phyloP scores from a whole-genome alignment of 2,329 filamentous ascomycete genomes.

The Scopulariopsis brevicaulis region DNA sequence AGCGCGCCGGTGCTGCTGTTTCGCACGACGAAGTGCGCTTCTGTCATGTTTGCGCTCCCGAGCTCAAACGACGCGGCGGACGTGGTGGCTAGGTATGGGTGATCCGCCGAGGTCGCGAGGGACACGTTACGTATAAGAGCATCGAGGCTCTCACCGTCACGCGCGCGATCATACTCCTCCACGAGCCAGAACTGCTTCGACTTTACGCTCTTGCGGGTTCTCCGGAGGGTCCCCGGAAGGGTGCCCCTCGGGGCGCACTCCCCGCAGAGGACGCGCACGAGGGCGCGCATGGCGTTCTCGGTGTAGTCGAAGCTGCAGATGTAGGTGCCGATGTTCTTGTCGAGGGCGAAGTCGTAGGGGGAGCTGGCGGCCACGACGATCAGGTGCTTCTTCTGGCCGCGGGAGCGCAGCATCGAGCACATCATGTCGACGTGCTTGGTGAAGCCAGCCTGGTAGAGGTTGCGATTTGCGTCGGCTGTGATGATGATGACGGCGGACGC shows the following conservation, averaged over 20 bases:
- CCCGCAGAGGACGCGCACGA: constrained; percentile 76
- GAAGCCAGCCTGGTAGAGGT: constrained; percentile 88
- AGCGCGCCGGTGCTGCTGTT: constrained; percentile 87
- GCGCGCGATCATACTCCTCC: constrained; percentile 71
- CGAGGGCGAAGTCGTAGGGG: constrained; percentile 93
- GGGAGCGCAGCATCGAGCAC: constrained; percentile 69
- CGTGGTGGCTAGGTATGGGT: constrained; percentile 59
- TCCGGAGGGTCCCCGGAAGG: constrained; percentile 64
- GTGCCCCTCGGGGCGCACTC: constrained; percentile 51
- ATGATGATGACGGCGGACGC: constrained; percentile 83
- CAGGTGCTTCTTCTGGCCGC: constrained; percentile 75
- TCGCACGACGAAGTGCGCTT: constrained; percentile 82
- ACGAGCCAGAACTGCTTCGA: constrained; percentile 94
- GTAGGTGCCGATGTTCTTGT: constrained; percentile 81
- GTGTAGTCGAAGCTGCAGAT: constrained; percentile 96
- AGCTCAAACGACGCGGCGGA: constrained; percentile 68
- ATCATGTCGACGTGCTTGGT: constrained; percentile 96
- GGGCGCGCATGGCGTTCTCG: constrained; percentile 74
- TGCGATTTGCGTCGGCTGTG: constrained; percentile 87
- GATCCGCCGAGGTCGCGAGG: constrained; percentile 52
- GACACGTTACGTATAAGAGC: constrained; percentile 62
- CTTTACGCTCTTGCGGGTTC: constrained; percentile 77
- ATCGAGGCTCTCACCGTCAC: constrained; percentile 64
- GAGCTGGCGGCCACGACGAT: constrained; percentile 91
- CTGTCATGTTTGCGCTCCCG: constrained; percentile 57